Evolutionary conservation across 2,329 filamentous ascomycete species (phyloP).

Genomic region (Colletotrichum sp.): DNA sequence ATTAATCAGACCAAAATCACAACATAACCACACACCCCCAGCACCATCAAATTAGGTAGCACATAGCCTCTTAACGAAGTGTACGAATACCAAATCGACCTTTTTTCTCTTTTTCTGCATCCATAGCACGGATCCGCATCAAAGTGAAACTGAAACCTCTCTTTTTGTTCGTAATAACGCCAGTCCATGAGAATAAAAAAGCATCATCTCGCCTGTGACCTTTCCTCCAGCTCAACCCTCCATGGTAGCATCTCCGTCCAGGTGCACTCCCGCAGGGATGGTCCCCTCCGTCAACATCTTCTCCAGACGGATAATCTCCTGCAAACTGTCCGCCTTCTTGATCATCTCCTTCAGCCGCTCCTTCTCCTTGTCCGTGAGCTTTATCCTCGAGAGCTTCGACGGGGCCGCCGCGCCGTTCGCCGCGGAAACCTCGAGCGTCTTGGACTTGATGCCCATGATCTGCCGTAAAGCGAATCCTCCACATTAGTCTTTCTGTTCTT

Average conservation of each 20-base stretch:
- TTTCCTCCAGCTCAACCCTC: constrained; percentile 53
- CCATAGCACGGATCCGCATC: background rate
- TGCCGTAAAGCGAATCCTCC: constrained; percentile 29
- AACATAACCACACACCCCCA: background rate
- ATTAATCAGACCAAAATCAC: background rate
- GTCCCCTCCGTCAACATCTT: constrained; percentile 90
- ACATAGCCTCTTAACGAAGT: background rate
- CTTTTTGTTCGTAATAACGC: constrained; percentile 7
- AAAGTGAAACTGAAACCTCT: background rate
- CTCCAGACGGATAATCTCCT: constrained; percentile 89
- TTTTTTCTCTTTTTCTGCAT: background rate
- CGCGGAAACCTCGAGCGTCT: constrained; percentile 66
- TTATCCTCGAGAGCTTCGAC: constrained; percentile 76
- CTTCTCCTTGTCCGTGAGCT: constrained; percentile 88
- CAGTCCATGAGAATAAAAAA: background rate
- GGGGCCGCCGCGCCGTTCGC: constrained; percentile 47
- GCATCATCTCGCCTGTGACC: background rate
- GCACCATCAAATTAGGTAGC: background rate
- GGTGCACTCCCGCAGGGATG: constrained; percentile 72
- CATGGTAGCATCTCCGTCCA: constrained; percentile 58
- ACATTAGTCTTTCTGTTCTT: background rate
- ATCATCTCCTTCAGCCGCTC: constrained; percentile 86
- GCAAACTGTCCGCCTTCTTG: constrained; percentile 83
- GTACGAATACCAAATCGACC: background rate
- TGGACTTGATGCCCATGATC: constrained; percentile 87